These are phyloP conservation scores for Diversispora epigaea DNA, from an alignment of 192 early-diverging fungal species.

Conservation along the genomic window DNA sequence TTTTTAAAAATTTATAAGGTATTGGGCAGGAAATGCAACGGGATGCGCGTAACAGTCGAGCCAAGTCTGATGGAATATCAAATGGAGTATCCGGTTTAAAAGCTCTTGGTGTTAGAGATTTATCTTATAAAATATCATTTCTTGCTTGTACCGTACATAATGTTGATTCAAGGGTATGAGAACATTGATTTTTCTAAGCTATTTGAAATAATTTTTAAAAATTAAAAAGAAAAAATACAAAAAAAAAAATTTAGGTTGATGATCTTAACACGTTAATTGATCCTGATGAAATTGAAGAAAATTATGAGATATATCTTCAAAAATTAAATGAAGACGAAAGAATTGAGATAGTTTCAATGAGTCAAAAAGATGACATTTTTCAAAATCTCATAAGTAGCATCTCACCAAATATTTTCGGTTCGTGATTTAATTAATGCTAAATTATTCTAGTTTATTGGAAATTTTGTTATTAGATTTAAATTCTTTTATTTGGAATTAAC, in stretches of 20 bases:
- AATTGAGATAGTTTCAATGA: constrained; percentile 62
- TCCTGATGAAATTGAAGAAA: constrained; percentile 42
- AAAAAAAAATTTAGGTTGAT: neutral
- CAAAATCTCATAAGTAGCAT: constrained; percentile 78
- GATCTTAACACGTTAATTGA: neutral
- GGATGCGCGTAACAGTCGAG: constrained; percentile 44
- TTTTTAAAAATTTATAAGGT: constrained; percentile 35
- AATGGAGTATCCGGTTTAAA: constrained; percentile 82
- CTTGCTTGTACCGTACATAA: constrained; percentile 79
- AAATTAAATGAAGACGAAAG: constrained; percentile 71
- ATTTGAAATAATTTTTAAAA: neutral
- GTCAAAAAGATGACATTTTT: constrained; percentile 62
- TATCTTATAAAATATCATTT: constrained; percentile 92
- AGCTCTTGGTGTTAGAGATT: constrained; percentile 84
- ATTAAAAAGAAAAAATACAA: neutral
- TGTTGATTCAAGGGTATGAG: constrained; percentile 44
- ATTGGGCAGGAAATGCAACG: constrained; percentile 58
- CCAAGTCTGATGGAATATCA: constrained; percentile 53
- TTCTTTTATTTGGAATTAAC: no score
- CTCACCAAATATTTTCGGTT: constrained; percentile 88
- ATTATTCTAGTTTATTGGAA: neutral
- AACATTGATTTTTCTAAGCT: neutral
- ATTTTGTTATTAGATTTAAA: no score
- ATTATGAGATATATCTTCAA: constrained; percentile 61
- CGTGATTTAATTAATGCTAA: constrained; percentile 1